These are phyloP conservation scores for Tolypocladium album DNA, from an alignment of 2,329 filamentous ascomycete genomes.

Conservation along the genomic window DNA sequence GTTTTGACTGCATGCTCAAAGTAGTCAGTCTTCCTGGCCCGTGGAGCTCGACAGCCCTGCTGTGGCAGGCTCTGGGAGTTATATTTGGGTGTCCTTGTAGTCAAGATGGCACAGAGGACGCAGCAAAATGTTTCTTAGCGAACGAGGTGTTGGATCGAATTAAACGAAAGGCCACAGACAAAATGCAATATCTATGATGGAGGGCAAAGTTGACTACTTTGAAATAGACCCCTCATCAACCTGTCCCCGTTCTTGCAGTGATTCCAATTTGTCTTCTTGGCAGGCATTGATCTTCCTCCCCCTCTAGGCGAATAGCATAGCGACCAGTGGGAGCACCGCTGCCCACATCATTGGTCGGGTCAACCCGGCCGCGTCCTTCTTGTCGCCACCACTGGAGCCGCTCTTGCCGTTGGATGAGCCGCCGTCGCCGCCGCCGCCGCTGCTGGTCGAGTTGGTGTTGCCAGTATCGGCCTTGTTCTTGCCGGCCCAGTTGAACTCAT, in stretches of 20 bases:
- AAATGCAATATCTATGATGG: not conserved
- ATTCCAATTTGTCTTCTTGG: not conserved
- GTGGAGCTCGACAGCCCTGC: not conserved
- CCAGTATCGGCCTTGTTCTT: constrained; percentile 27
- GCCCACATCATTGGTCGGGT: constrained; percentile 20
- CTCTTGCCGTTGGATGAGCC: not conserved
- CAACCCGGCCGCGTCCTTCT: constrained; percentile 16
- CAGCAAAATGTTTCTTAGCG: not conserved
- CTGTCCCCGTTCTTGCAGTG: not conserved
- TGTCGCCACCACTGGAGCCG: constrained; percentile 8
- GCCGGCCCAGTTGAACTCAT: constrained; percentile 34
- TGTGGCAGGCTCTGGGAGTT: not conserved
- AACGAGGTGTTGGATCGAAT: not conserved
- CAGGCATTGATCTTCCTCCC: not conserved
- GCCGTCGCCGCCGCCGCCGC: not conserved
- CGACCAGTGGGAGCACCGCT: constrained; percentile 20
- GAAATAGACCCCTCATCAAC: constrained; percentile 4
- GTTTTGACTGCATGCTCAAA: not conserved
- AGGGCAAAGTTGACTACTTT: constrained; percentile 4
- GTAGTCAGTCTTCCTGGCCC: not conserved
- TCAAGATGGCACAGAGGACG: not conserved
- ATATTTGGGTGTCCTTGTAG: not conserved
- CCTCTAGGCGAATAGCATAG: constrained; percentile 21
- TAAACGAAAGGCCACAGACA: not conserved
- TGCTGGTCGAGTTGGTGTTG: constrained; percentile 10